phyloP scores from a whole-genome alignment of 352 stramenopile genomes.

The Globisporangium emineosum region DNA sequence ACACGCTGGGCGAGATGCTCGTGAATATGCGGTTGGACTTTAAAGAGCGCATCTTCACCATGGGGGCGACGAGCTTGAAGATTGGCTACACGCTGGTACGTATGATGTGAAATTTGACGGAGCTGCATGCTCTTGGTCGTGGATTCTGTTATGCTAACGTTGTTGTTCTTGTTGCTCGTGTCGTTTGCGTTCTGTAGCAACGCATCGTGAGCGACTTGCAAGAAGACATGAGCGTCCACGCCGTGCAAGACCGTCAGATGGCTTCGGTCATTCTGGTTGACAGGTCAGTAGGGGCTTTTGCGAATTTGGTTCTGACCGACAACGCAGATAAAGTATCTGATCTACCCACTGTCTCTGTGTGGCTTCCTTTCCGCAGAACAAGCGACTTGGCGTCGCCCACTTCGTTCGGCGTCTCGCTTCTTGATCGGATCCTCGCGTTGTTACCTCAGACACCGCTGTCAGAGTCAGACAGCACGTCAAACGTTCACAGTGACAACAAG shows the following conservation, averaged over 20 bases:
- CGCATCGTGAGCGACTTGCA: constrained; percentile 58
- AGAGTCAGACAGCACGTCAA: background rate
- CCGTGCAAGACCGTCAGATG: constrained; percentile 36
- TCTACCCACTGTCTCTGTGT: background rate
- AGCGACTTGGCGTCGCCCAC: constrained; percentile 58
- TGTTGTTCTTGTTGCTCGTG: too few species aligned
- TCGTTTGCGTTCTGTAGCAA: constrained; percentile 24
- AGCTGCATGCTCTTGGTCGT: background rate
- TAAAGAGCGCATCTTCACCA: constrained; percentile 64
- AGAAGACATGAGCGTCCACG: constrained; percentile 36
- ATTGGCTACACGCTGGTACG: constrained; percentile 72
- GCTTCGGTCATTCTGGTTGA: constrained; percentile 69
- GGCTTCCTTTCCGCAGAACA: constrained; percentile 32
- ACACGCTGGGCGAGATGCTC: constrained; percentile 60
- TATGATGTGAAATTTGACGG: background rate
- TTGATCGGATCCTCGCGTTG: constrained; percentile 64
- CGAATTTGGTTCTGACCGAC: background rate
- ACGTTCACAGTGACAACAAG: constrained; percentile 7
- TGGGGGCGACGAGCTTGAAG: constrained; percentile 74
- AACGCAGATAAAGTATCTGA: background rate
- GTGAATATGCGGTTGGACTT: constrained; percentile 47
- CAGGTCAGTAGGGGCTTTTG: constrained; percentile 29
- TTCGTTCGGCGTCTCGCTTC: constrained; percentile 61
- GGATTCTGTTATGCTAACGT: background rate
- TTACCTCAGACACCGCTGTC: constrained; percentile 46